A percentile compares a stretch with the other conserved stretches of the same genome.
Evolutionary conservation across 495 filamentous ascomycete species (phyloP).

Genomic region (Trichoderma virens): DNA sequence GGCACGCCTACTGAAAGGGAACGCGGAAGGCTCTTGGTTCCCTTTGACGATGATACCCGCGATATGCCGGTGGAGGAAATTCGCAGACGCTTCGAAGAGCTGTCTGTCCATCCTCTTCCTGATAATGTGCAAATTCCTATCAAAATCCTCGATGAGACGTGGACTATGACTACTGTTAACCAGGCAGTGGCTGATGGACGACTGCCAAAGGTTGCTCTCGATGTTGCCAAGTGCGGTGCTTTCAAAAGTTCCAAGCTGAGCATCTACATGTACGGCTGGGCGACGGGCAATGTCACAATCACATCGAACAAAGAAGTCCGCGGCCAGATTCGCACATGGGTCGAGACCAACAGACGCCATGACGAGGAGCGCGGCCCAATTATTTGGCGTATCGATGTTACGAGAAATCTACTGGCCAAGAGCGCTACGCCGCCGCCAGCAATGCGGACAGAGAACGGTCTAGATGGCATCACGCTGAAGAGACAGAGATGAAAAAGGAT

Average conservation of each 20-base stretch:
- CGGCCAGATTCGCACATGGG: slow-evolving; percentile 50
- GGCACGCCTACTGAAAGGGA: slow-evolving; percentile 55
- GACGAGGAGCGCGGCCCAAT: slow-evolving; percentile 42
- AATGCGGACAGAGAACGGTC: neutral
- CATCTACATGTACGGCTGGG: slow-evolving; percentile 67
- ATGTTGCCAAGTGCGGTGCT: slow-evolving; percentile 27
- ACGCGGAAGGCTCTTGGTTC: slow-evolving; percentile 49
- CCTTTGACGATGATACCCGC: slow-evolving; percentile 10
- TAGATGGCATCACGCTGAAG: neutral
- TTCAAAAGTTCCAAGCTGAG: slow-evolving; percentile 56
- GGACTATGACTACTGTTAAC: slow-evolving; percentile 11
- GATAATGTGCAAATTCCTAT: slow-evolving; percentile 23
- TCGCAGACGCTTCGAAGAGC: slow-evolving; percentile 18
- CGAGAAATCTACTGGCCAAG: slow-evolving; percentile 57
- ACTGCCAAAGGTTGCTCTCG: slow-evolving; percentile 14
- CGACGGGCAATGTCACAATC: slow-evolving; percentile 49
- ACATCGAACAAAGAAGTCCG: slow-evolving; percentile 60
- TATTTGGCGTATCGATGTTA: slow-evolving; percentile 55
- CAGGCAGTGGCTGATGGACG: slow-evolving; percentile 10
- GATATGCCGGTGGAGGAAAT: neutral
- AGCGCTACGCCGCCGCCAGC: neutral
- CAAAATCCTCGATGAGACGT: slow-evolving; percentile 15
- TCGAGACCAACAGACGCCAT: slow-evolving; percentile 29
- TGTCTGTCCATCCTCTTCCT: slow-evolving; percentile 22
- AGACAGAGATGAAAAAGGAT: slow-evolving; percentile 3